Conservation (phyloP, 345 rosid genomes). For the Boechera retrofracta region DNA sequence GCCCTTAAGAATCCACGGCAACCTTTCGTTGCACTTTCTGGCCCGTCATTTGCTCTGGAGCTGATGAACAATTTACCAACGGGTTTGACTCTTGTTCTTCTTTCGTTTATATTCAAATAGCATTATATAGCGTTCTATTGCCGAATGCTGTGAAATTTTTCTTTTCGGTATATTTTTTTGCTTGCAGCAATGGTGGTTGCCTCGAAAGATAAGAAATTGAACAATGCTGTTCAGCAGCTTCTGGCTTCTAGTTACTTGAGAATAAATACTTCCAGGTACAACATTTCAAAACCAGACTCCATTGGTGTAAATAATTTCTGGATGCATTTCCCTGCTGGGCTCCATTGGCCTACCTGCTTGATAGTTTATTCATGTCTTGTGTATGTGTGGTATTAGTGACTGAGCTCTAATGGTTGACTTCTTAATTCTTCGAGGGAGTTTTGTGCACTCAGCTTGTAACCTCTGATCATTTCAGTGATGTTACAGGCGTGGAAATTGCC, state of each 20-base stretch:
- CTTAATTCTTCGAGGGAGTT: slow-evolving; percentile 29
- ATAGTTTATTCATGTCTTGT: slow-evolving; percentile 16
- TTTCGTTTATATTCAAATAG: slow-evolving; percentile 2
- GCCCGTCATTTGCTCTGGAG: slow-evolving; percentile 92
- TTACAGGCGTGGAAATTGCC: slow-evolving; percentile 95
- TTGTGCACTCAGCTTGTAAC: slow-evolving; percentile 65
- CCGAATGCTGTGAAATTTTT: slow-evolving; percentile 20
- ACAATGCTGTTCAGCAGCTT: slow-evolving; percentile 80
- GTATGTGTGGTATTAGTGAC: not conserved
- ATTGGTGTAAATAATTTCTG: not conserved
- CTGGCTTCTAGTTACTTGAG: slow-evolving; percentile 82
- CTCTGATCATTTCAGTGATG: slow-evolving; percentile 91
- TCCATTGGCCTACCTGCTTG: slow-evolving; percentile 15
- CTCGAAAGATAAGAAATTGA: slow-evolving; percentile 81
- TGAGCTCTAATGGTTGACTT: slow-evolving; percentile 19
- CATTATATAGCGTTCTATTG: not conserved
- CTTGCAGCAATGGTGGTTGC: slow-evolving; percentile 94
- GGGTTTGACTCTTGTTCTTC: slow-evolving; percentile 48
- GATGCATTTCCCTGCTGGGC: not conserved
- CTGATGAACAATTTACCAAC: slow-evolving; percentile 89
- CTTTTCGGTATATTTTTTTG: slow-evolving; percentile 15
- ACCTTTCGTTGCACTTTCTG: slow-evolving; percentile 86
- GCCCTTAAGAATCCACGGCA: slow-evolving; percentile 77
- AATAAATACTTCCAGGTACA: slow-evolving; percentile 88
- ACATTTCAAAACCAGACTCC: slow-evolving; percentile 20